Conservation (phyloP, 2,329 filamentous ascomycete species). For the Tolypocladium pustulatum region DNA sequence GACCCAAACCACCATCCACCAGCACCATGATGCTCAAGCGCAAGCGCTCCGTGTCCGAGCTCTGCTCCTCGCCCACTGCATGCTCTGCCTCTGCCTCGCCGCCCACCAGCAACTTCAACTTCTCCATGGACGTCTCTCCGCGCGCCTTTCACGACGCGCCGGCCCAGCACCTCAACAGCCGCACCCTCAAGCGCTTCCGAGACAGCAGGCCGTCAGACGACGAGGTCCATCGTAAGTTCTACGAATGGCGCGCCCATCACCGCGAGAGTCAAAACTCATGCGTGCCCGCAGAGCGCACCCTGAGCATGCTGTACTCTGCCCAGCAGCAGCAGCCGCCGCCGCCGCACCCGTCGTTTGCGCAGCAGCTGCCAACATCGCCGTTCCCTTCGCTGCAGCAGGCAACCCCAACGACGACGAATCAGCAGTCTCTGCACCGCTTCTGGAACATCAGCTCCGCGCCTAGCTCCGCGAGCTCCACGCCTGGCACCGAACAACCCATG, state of each 20-base stretch:
- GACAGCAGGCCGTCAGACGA: constrained; percentile 46
- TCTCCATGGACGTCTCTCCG: constrained; percentile 21
- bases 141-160: constrained; percentile 17
- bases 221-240: constrained; percentile 41
- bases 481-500: constrained; percentile 7
- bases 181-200: constrained; percentile 52
- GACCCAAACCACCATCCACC: neutral
- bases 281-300: constrained; percentile 37
- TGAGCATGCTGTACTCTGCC: constrained; percentile 47
- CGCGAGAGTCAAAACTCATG: constrained; percentile 8
- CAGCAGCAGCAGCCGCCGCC: constrained; percentile 24
- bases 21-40: constrained; percentile 46
- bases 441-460: constrained; percentile 42
- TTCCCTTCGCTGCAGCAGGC: neutral
- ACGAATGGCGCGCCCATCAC: constrained; percentile 7
- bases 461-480: constrained; percentile 12
- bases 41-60: constrained; percentile 51
- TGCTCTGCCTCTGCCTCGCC: constrained; percentile 30
- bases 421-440: constrained; percentile 44
- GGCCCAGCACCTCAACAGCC: constrained; percentile 35
- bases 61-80: constrained; percentile 32
- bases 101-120: constrained; percentile 15
- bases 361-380: neutral
- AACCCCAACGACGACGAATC: constrained; percentile 5
- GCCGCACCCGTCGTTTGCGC: neutral